Evolutionary conservation across 176 grass and related monocot genomes (phyloP).

Genomic region (Calamus simplicifolius): DNA sequence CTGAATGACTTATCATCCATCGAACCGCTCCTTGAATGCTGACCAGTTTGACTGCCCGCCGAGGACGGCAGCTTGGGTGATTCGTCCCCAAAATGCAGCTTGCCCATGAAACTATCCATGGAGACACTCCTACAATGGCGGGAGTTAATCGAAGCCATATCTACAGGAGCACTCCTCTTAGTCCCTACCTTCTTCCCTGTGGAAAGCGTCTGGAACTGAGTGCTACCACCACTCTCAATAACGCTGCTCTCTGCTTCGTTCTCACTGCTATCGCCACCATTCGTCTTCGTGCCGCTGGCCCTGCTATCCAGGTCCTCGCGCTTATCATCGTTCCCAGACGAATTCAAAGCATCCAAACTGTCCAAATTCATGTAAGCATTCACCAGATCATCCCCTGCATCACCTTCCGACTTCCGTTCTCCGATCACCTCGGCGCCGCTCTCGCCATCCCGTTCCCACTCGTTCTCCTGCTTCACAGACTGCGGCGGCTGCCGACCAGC

Average conservation of each 20-base stretch:
- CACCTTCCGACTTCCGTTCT: conserved; percentile 13
- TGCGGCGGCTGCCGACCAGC: too few relatives aligned
- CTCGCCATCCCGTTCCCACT: too few relatives aligned
- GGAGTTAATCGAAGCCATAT: conserved; percentile 17
- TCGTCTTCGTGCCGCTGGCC: conserved; percentile 10
- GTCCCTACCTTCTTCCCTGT: conserved; percentile 24
- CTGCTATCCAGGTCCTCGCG: conserved; percentile 31
- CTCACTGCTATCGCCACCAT: conserved; percentile 42
- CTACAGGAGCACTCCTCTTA: conserved; percentile 25
- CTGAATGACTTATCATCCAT: conserved; percentile 55
- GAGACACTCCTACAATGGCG: conserved; percentile 80
- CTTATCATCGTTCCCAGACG: conserved; percentile 25
- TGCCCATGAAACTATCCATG: conserved; percentile 86
- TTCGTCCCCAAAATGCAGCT: conserved; percentile 75
- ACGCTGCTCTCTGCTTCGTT: conserved; percentile 76
- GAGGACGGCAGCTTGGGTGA: conserved; percentile 53
- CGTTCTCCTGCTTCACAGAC: too few relatives aligned
- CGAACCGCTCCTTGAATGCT: conserved; percentile 33
- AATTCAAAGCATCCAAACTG: conserved; percentile 5
- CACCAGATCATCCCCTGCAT: conserved; percentile 8
- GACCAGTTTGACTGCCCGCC: conserved; percentile 20
- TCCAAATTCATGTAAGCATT: conserved; percentile 14
- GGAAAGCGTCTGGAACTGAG: too few relatives aligned
- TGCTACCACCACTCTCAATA: conserved; percentile 6
- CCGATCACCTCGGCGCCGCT: too few relatives aligned